Base-by-base conservation (phyloP, 2,329 filamentous ascomycete species). In the Aspergillus novofumigatus region DNA sequence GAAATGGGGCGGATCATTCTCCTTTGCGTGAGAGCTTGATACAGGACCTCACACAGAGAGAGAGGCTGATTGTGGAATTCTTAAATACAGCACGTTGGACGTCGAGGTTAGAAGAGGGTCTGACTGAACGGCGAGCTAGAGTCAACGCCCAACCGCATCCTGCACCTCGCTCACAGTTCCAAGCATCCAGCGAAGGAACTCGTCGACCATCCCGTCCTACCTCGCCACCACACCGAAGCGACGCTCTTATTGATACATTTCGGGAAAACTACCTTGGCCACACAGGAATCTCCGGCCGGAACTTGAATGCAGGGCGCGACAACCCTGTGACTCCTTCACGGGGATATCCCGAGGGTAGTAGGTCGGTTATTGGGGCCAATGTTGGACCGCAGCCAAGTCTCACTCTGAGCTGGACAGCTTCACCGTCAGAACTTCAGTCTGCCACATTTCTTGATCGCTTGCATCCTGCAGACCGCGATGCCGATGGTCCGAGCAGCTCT, bases 41-140 rank as follows among this genome's bases (percentile, higher is more conserved):
- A 35, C 70, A 74, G 48, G 72, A 74, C 54, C 69, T 77, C 50
- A 74, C 70, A 3, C 73, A 77, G 53, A 69, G 74, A 51, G 76
- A 78, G 62, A 70, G 76, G 53, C 65, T 75, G 55, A 75, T 78
- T 35, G 70, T 78, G 57, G 74, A 78, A 49, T 76, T 75, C 53
- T 59, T 78, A 58, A 76, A 77, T 58, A 70, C 73, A 23, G 72
- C 73, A 44, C 71, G 75, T 44, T 77, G 71, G 70, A 69, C 72
- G 7, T 69, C 73, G 32, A 64, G 66, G 54, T 54, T 67, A 53
- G 73, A 71, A 57, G 71, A 70, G 51, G 64, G 66, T 25, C 55
- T 67, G 47, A 63, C 66, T 25, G 69, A 72, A 45, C 66, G 68
- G 42, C 63, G 67, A 44, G 59, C 64, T 14, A 70, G 71, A 58